Base-by-base conservation (phyloP, 164 flowering plant species). In the Berberis thunbergii region DNA sequence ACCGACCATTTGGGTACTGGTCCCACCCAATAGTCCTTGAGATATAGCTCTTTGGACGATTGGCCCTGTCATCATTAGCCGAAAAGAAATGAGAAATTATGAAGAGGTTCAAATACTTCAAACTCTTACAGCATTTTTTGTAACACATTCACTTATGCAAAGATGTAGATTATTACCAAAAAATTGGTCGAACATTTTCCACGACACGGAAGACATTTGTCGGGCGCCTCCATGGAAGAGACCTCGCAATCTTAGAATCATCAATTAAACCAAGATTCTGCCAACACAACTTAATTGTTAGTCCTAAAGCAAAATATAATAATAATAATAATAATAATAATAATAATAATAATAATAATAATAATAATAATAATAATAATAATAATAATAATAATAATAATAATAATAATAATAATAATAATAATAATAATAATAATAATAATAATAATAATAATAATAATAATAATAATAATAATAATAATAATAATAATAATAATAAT, bases 251-350 rank as follows among this genome's bases (percentile, higher is more conserved):
- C 76, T 83, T 94, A 70, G 83, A 57, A 68, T 91, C 99, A 64
- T 94, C 93, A 65, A 94, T 87, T 60, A 89, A 67, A 66, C 99
- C 97, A 78, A 94, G 96, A 71, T 91, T 94, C 99, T 90, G 85
- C 68, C 72, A 59, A 43, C 40, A 45, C 4, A 69, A 71, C 46
- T 48, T 55, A 38, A 38, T 43, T 6, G 54, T 45, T 44, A 72
- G 63, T 50, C 52, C 9, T 46, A 54, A 55, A 45, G 26, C 8
- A 38, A 49, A 26, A 0, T 0, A 26, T 26, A 26, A 26, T 26
- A 26, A 26, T 26, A 26, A 26, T 26, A 26, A 26, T 26, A 26
- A 26, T 26, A 26, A 26, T 26, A 26, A 26, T 26, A 26, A 26
- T 26, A 26, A 26, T 26, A 26, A 26, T 26, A 26, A 26, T n/a